Evolutionary conservation across 2,329 filamentous ascomycete species (phyloP).

Genomic region (Lasiodiplodia theobromae): DNA sequence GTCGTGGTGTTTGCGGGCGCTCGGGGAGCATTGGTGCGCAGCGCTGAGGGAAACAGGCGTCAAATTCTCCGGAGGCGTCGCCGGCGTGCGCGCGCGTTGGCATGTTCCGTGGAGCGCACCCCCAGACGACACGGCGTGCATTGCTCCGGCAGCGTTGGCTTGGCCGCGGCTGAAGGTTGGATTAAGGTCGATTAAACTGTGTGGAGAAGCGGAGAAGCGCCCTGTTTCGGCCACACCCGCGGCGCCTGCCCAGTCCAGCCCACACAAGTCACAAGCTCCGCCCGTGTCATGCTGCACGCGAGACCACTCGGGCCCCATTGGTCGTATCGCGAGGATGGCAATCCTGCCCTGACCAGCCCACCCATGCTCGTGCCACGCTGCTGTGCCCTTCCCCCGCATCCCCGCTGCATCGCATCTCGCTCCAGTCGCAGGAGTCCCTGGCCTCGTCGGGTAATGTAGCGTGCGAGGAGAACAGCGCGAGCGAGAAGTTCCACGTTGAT

Average conservation of each 20-base stretch:
- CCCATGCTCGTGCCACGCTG: not conserved
- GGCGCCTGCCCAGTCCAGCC: not conserved
- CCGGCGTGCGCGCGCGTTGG: not conserved
- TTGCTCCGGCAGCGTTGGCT: slow-evolving; percentile 12
- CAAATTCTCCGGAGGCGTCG: slow-evolving; percentile 17
- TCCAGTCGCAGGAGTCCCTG: not conserved
- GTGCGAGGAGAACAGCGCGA: not conserved
- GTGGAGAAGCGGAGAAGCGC: slow-evolving; percentile 20
- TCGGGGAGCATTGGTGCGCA: not conserved
- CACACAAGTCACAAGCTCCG: slow-evolving; percentile 5
- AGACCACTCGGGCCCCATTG: not conserved
- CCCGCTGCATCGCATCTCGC: not conserved
- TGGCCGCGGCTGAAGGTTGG: slow-evolving; percentile 20
- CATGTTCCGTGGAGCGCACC: not conserved
- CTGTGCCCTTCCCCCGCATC: slow-evolving; percentile 12
- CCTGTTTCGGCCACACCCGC: slow-evolving; percentile 13
- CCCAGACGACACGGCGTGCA: slow-evolving; percentile 16
- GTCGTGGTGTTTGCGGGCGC: not conserved
- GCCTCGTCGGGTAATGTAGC: not conserved
- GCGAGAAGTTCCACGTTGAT: not conserved
- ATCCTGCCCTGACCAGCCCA: not conserved
- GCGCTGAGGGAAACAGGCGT: not conserved
- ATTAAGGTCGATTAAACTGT: slow-evolving; percentile 17
- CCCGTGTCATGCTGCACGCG: slow-evolving; percentile 20
- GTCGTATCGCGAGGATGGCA: not conserved